phyloP scores from a whole-genome alignment of 257 asterid genomes.

The Galeopsis tetrahit region DNA sequence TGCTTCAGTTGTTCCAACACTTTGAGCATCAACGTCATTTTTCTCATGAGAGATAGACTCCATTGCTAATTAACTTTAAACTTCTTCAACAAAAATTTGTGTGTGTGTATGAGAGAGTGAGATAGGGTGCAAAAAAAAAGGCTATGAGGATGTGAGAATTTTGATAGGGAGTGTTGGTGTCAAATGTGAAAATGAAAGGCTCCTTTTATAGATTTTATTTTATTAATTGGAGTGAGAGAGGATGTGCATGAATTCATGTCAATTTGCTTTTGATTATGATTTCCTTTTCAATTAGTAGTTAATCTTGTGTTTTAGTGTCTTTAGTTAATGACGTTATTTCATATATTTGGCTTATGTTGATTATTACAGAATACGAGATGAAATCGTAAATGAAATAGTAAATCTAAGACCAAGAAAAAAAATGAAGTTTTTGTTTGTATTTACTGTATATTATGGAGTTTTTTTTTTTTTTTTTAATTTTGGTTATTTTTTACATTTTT shows the following conservation, averaged over 20 bases:
- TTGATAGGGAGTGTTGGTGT: no score
- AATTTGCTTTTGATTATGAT: not conserved
- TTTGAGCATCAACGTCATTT: not conserved
- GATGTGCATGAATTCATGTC: not conserved
- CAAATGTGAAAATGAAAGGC: no score
- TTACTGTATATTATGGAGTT: no score
- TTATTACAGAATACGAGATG: not conserved
- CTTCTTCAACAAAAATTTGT: no score
- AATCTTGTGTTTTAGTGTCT: not conserved
- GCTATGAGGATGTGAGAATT: not conserved
- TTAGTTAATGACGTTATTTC: not conserved
- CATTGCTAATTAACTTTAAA: not conserved
- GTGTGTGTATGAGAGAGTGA: not conserved
- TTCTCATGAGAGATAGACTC: not conserved
- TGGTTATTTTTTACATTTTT: no score
- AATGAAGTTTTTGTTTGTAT: no score
- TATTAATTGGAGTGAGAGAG: not conserved
- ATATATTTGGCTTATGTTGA: not conserved
- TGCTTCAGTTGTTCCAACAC: not conserved
- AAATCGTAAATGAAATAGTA: not conserved
- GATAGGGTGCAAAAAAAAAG: no score
- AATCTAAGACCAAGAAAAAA: no score
- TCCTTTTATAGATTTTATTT: not conserved
- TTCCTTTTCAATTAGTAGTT: not conserved
- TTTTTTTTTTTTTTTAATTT: no score